These are phyloP conservation scores for Dimargaris verticillata DNA, from an alignment of 192 early-diverging fungal species.

Conservation along the genomic window DNA sequence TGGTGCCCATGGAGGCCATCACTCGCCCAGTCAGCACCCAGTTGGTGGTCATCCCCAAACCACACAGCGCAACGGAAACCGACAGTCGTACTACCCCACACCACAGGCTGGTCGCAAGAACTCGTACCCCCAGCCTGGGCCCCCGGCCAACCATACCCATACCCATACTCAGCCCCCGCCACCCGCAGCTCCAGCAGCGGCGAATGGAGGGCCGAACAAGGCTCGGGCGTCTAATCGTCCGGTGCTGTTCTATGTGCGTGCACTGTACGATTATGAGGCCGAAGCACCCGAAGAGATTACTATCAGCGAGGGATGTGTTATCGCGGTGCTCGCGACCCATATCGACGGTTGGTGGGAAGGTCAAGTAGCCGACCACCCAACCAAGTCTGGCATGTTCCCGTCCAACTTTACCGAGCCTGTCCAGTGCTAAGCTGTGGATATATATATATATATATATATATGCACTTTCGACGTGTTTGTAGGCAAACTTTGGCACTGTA, in stretches of 20 bases:
- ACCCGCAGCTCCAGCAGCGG: neutral
- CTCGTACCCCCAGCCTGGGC: too few species aligned
- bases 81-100: too few species aligned
- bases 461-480: too few species aligned
- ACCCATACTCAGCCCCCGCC: neutral
- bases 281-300: constrained; percentile 27
- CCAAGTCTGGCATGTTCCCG: constrained; percentile 26
- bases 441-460: too few species aligned
- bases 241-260: constrained; percentile 28
- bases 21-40: too few species aligned
- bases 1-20: too few species aligned
- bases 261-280: constrained; percentile 31
- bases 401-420: constrained; percentile 25
- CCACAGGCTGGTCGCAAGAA: too few species aligned
- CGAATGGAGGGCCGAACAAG: neutral
- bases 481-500: too few species aligned
- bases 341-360: constrained; percentile 35
- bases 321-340: constrained; percentile 25
- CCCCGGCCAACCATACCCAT: neutral
- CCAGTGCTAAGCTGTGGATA: too few species aligned
- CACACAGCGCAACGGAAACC: too few species aligned
- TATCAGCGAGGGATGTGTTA: constrained; percentile 25
- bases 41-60: too few species aligned
- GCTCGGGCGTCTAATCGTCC: constrained; percentile 1
- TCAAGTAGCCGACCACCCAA: constrained; percentile 24